Evolutionary conservation across 768 basidiomycete species (phyloP).

Genomic region (Pleurotus sapidus): DNA sequence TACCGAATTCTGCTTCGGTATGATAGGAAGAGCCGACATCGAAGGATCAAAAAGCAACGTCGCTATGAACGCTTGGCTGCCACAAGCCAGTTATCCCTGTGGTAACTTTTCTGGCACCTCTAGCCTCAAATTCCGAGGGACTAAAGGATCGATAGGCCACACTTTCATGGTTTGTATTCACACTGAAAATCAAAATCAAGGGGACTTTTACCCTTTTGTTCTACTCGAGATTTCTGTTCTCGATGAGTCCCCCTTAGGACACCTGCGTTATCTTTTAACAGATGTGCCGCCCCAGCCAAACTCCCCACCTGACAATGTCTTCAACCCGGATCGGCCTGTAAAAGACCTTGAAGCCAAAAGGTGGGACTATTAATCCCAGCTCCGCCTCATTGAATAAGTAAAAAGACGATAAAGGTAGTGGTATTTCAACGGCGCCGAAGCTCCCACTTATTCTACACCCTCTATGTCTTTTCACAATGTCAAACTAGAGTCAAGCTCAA

Average conservation of each 20-base stretch:
- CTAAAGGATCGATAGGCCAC: constrained; percentile 83
- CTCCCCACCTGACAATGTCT: too few species aligned
- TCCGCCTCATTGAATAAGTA: too few species aligned
- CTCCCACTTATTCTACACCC: too few species aligned
- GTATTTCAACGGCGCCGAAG: too few species aligned
- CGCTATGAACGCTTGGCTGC: constrained; percentile 83
- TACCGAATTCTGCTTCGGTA: constrained; percentile 80
- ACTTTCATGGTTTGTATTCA: constrained; percentile 82
- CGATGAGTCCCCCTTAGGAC: constrained; percentile 77
- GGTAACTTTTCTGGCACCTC: constrained; percentile 80
- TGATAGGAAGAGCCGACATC: constrained; percentile 82
- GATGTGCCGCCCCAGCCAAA: too few species aligned
- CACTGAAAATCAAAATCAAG: constrained; percentile 83
- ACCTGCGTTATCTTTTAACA: too few species aligned
- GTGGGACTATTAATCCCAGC: too few species aligned
- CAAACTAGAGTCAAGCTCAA: too few species aligned
- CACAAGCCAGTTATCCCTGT: constrained; percentile 81
- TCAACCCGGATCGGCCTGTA: too few species aligned
- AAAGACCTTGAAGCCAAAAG: too few species aligned
- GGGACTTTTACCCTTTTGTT: constrained; percentile 79
- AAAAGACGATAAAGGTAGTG: too few species aligned
- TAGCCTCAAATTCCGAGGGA: constrained; percentile 76
- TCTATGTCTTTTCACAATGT: too few species aligned
- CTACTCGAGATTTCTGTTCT: constrained; percentile 80
- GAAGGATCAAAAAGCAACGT: constrained; percentile 83